phyloP scores from a whole-genome alignment of 169 alveolate genomes.

The Plasmodium gaboni region DNA sequence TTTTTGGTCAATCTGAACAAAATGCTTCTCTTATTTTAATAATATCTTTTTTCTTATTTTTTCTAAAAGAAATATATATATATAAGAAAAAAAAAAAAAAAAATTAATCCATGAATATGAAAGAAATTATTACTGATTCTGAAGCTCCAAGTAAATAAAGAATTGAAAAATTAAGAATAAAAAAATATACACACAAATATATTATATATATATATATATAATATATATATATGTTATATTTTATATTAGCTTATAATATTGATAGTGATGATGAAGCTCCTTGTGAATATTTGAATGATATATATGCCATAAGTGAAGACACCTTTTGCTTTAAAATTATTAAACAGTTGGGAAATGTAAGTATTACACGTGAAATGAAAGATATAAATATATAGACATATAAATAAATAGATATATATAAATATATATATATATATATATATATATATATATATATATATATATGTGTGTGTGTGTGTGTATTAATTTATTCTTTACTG shows the following conservation, averaged over 20 bases:
- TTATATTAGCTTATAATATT: constrained; percentile 53
- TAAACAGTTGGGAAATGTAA: constrained; percentile 68
- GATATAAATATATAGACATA: no score
- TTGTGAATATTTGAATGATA: constrained; percentile 72
- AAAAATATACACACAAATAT: background rate
- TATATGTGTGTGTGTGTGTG: background rate
- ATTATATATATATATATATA: constrained; percentile 6
- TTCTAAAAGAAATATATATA: no score
- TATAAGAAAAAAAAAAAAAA: no score
- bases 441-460: no score
- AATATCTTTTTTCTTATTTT: no score
- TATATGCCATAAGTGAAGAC: constrained; percentile 74
- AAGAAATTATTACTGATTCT: constrained; percentile 39
- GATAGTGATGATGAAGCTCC: constrained; percentile 78
- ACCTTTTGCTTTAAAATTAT: constrained; percentile 72
- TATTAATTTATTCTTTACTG: background rate
- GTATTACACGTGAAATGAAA: background rate
- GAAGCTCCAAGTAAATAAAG: constrained; percentile 71
- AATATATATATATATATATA: no score
- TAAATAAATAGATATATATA: background rate
- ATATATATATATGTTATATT: background rate
- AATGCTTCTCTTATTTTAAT: no score
- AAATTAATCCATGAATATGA: constrained; percentile 11
- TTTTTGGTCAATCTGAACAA: no score
- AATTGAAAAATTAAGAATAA: background rate